These are phyloP conservation scores for Candida pseudofarinosa DNA, from an alignment of 805 yeast species.

Conservation along the genomic window DNA sequence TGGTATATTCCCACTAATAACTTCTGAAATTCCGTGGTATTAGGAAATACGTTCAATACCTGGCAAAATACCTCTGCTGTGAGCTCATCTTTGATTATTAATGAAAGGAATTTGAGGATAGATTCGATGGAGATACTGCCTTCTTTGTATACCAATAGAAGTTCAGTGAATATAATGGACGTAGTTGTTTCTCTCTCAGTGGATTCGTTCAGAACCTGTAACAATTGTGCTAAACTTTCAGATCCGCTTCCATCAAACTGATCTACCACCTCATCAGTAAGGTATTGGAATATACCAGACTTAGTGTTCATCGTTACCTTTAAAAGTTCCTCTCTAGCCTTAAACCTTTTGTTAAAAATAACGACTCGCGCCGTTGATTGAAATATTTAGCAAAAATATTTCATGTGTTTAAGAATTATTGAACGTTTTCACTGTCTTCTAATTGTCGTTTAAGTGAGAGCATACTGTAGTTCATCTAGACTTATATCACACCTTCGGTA, in stretches of 20 bases:
- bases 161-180: conserved; percentile 30
- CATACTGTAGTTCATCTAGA: too few species aligned
- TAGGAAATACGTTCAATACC: conserved; percentile 36
- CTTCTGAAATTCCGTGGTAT: conserved; percentile 14
- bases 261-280: conserved; percentile 28
- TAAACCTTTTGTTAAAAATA: background rate
- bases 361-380: background rate
- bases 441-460: too few species aligned
- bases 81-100: conserved; percentile 27
- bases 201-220: conserved; percentile 21
- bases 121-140: conserved; percentile 10
- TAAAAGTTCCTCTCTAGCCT: background rate
- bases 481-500: too few species aligned
- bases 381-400: too few species aligned
- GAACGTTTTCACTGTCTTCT: too few species aligned
- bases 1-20: conserved; percentile 20
- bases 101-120: conserved; percentile 19
- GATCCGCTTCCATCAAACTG: conserved; percentile 30
- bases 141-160: conserved; percentile 24
- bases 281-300: conserved; percentile 13
- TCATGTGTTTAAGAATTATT: too few species aligned
- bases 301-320: background rate
- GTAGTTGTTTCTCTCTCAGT: conserved; percentile 13
- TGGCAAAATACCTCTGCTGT: conserved; percentile 34
- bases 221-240: conserved; percentile 25